A percentile compares a stretch with the other conserved stretches of the same genome.
These are phyloP conservation scores for Lipomyces anomalus DNA, from an alignment of 805 yeast species.

Conservation along the genomic window DNA sequence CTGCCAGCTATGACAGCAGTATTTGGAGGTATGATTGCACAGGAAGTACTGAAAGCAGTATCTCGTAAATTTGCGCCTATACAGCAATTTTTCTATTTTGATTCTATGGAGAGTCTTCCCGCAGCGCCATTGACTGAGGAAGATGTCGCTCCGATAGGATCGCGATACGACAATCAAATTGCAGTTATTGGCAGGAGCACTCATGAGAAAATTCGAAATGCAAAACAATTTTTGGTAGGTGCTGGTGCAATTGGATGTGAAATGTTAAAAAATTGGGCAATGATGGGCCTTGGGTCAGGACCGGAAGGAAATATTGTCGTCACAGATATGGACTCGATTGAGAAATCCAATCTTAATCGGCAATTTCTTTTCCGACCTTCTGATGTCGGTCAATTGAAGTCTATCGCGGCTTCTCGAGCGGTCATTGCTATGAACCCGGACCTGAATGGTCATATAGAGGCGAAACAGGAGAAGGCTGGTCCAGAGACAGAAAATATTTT, in stretches of 20 bases:
- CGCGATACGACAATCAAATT: slow-evolving; percentile 91
- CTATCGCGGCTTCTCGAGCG: slow-evolving; percentile 85
- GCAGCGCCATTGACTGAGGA: slow-evolving; percentile 52
- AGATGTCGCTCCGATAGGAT: slow-evolving; percentile 64
- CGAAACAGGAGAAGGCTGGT: slow-evolving; percentile 84
- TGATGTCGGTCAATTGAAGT: slow-evolving; percentile 88
- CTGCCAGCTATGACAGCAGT: slow-evolving; percentile 84
- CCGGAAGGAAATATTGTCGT: slow-evolving; percentile 76
- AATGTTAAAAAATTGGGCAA: slow-evolving; percentile 96
- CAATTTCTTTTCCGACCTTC: slow-evolving; percentile 92
- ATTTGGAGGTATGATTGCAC: slow-evolving; percentile 91
- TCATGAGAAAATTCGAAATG: slow-evolving; percentile 67
- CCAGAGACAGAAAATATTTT: slow-evolving; percentile 85
- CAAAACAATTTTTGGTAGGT: slow-evolving; percentile 86
- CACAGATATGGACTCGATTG: slow-evolving; percentile 93
- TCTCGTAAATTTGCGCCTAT: slow-evolving; percentile 94
- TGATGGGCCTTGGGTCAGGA: slow-evolving; percentile 92
- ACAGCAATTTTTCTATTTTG: slow-evolving; percentile 87
- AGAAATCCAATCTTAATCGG: slow-evolving; percentile 91
- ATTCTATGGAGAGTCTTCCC: slow-evolving; percentile 88
- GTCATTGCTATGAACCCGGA: slow-evolving; percentile 82
- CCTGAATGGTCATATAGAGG: slow-evolving; percentile 65
- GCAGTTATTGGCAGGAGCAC: slow-evolving; percentile 85
- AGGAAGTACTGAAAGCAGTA: slow-evolving; percentile 90
- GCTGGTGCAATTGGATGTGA: slow-evolving; percentile 99